Evolutionary conservation across 148 eudicot genomes (phyloP).

Genomic region (Vaccinium myrtillus): DNA sequence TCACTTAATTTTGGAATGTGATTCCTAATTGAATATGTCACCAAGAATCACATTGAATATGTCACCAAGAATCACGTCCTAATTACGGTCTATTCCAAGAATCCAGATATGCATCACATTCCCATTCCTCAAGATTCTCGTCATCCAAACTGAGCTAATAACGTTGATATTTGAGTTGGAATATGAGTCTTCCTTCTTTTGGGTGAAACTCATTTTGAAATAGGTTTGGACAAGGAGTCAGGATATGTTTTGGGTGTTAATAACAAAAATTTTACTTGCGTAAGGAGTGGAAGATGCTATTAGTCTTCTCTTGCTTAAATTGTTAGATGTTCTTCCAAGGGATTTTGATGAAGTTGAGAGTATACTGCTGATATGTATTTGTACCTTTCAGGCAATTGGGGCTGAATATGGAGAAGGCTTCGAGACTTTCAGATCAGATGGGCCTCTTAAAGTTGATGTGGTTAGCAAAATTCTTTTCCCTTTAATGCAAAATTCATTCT

Average conservation of each 20-base stretch:
- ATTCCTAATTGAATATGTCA: no score
- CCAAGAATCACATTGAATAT: no score
- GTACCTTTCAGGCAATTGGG: constrained; percentile 65
- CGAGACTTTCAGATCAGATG: constrained; percentile 90
- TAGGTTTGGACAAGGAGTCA: not conserved
- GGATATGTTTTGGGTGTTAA: not conserved
- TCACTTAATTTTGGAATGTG: no score
- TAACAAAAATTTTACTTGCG: not conserved
- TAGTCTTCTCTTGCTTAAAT: not conserved
- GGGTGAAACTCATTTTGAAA: not conserved
- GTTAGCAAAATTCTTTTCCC: constrained; percentile 37
- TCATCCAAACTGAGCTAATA: not conserved
- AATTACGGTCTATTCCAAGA: no score
- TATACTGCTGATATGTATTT: constrained; percentile 4
- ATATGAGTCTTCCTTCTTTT: not conserved
- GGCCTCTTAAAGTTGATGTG: constrained; percentile 93
- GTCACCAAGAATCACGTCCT: no score
- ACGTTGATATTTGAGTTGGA: not conserved
- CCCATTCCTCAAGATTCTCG: no score
- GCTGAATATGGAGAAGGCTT: constrained; percentile 99
- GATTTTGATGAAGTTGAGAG: constrained; percentile 8
- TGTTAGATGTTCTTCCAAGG: not conserved
- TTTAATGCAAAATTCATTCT: not conserved
- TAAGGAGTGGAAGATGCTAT: not conserved
- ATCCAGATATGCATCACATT: no score